Conservation (phyloP, 2,329 filamentous ascomycete species). For the Penicillium expansum region DNA sequence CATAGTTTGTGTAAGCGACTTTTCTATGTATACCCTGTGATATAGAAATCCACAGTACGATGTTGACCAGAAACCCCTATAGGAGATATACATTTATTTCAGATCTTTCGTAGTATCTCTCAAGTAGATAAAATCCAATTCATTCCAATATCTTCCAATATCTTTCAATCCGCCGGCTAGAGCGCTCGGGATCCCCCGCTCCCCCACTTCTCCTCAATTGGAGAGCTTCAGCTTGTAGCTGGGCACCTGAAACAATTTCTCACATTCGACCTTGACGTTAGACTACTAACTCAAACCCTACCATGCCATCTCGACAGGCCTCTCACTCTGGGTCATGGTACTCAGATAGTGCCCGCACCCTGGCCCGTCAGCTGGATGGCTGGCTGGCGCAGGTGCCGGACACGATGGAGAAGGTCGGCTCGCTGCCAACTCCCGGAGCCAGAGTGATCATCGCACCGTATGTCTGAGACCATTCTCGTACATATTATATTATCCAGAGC, state of each 20-base stretch:
- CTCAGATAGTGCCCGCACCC: slow-evolving; percentile 55
- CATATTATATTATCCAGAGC: not conserved
- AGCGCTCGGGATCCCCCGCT: slow-evolving; percentile 17
- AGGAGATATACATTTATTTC: not conserved
- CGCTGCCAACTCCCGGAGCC: slow-evolving; percentile 69
- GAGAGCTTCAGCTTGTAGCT: slow-evolving; percentile 9
- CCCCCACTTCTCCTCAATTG: slow-evolving; percentile 28
- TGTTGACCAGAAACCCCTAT: not conserved
- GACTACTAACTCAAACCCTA: not conserved
- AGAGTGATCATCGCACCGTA: slow-evolving; percentile 91
- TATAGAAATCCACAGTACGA: not conserved
- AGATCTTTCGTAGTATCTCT: not conserved
- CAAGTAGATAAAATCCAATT: not conserved
- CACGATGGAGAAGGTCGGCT: slow-evolving; percentile 60
- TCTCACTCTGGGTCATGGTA: slow-evolving; percentile 92
- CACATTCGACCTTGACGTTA: not conserved
- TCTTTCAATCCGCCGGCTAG: not conserved
- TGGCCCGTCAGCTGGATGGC: slow-evolving; percentile 67
- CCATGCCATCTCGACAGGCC: slow-evolving; percentile 53
- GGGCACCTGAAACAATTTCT: not conserved
- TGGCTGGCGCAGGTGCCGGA: slow-evolving; percentile 72
- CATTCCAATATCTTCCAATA: not conserved
- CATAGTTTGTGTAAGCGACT: too few species aligned
- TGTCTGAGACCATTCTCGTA: slow-evolving; percentile 35
- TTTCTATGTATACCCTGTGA: too few species aligned